Evolutionary conservation across 73 alveolate species (phyloP).

Genomic region (Tetrahymena thermophila): DNA sequence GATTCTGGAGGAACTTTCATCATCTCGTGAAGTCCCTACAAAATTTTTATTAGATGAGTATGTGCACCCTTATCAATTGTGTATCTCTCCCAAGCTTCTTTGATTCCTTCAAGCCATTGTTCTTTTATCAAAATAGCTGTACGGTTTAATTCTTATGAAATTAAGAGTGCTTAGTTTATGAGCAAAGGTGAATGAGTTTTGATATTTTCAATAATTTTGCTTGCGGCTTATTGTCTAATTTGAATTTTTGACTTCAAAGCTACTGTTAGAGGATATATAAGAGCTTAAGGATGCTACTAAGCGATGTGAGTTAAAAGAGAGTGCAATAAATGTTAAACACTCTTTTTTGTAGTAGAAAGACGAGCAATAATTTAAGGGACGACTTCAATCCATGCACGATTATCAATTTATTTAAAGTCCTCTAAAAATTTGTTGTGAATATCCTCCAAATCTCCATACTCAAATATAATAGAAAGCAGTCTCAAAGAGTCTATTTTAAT

Average conservation of each 20-base stretch:
- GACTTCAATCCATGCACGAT: constrained; percentile 92
- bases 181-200: constrained; percentile 65
- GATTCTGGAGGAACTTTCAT: constrained; percentile 83
- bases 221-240: constrained; percentile 85
- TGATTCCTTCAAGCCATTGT: constrained; percentile 91
- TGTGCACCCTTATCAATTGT: constrained; percentile 69
- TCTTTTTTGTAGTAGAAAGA: constrained; percentile 74
- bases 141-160: constrained; percentile 89
- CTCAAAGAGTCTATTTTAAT: constrained; percentile 73
- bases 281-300: constrained; percentile 81
- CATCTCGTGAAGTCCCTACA: constrained; percentile 77
- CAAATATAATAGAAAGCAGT: constrained; percentile 78
- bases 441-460: constrained; percentile 82
- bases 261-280: constrained; percentile 90
- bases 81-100: constrained; percentile 88
- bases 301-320: constrained; percentile 79
- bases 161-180: constrained; percentile 76
- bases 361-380: constrained; percentile 96
- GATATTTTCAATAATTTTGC: constrained; percentile 70
- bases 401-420: constrained; percentile 73
- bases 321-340: constrained; percentile 61
- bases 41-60: constrained; percentile 61
- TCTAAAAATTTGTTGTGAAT: constrained; percentile 70
- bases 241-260: constrained; percentile 78
- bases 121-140: constrained; percentile 87